Evolutionary conservation across 371 early-diverging fungal genomes (phyloP), one percentile per base, ranked within the genome.

Genomic region (Zancudomyces culisetae): DNA sequence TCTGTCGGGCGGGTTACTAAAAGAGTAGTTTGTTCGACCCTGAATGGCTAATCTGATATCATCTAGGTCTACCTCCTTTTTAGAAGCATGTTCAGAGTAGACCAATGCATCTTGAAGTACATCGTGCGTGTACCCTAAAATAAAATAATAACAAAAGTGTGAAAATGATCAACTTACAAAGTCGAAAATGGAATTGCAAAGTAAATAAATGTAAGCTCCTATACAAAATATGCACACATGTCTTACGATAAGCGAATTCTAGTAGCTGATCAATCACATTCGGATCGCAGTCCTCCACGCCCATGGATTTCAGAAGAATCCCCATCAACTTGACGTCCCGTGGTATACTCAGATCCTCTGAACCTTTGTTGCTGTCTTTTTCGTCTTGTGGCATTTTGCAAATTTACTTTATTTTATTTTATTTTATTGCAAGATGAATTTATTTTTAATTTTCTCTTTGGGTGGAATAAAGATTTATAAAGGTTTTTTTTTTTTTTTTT

Each of bases 251-350:
- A 20, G 83, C 81, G 63, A 97, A 93, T 73, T 99, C 98, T 18
- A 97, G 71, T 45, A 98, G 70, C 66, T 95, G 96, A 51, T 87
- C 84, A 39, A 97, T 83, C 6, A 98, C 98, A 64, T 87, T 82
- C 10, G 96, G 95, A 60, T 97, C 96, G 62, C 87, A 94, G 53
- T 97, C 95, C 50, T 88, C 83, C 19, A 99, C 82, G 10, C 89
- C 96, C 26, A 87, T 74, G 1, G 92, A 83, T 58, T 88, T 80
- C 30, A 98, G 67, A 27, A 98, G 78, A 49, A 98, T 68, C 1
- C 92, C 85, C 52, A 98, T 80, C 22, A 96, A 78, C 70, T 85
- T 81, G 22, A 91, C 92, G 67, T 93, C 90, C 27, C 88, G 71
- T 13, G 98, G 98, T 4, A 48, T 27, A n/a, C 24, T 4, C 4